Percentiles rank a stretch among this genome's conserved stretches.
phyloP scores from a whole-genome alignment of 345 rosid species.

The Moricandia arvensis region DNA sequence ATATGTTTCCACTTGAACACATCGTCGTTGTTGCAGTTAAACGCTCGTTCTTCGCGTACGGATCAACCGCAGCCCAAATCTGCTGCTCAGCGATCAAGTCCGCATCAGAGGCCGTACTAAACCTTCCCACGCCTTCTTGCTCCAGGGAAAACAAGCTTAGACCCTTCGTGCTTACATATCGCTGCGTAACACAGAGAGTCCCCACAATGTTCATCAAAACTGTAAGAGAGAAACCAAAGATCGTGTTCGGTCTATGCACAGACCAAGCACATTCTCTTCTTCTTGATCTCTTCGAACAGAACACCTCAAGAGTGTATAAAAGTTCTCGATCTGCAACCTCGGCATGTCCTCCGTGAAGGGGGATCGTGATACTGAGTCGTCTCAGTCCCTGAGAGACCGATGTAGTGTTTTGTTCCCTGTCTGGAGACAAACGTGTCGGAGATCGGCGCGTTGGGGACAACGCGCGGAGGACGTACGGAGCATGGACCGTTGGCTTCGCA shows the following conservation, averaged over 20 bases:
- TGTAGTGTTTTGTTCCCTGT: slow-evolving; percentile 71
- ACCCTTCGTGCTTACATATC: slow-evolving; percentile 71
- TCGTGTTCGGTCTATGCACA: slow-evolving; percentile 56
- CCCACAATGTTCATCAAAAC: slow-evolving; percentile 69
- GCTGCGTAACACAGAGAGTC: slow-evolving; percentile 73
- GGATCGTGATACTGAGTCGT: slow-evolving; percentile 47
- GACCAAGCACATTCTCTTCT: slow-evolving; percentile 69
- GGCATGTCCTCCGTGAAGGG: slow-evolving; percentile 88
- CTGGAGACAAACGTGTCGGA: slow-evolving; percentile 79
- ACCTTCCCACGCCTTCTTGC: slow-evolving; percentile 63
- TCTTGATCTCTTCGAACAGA: slow-evolving; percentile 54
- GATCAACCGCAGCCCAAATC: slow-evolving; percentile 83
- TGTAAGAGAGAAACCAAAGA: slow-evolving; percentile 80
- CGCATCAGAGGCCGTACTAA: slow-evolving; percentile 57
- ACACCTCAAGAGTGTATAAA: slow-evolving; percentile 67
- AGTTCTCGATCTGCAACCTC: slow-evolving; percentile 55
- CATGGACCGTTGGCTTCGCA: slow-evolving; percentile 68
- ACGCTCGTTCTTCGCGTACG: slow-evolving; percentile 61
- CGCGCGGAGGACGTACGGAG: slow-evolving; percentile 61
- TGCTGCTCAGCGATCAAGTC: slow-evolving; percentile 86
- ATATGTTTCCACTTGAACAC: slow-evolving; percentile 82
- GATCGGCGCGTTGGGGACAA: slow-evolving; percentile 69
- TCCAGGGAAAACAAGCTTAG: slow-evolving; percentile 59
- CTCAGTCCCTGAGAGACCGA: slow-evolving; percentile 44
- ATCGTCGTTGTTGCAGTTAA: slow-evolving; percentile 71